Conservation (phyloP, 1,284 basidiomycete genomes). For the Sutorius eximius region DNA sequence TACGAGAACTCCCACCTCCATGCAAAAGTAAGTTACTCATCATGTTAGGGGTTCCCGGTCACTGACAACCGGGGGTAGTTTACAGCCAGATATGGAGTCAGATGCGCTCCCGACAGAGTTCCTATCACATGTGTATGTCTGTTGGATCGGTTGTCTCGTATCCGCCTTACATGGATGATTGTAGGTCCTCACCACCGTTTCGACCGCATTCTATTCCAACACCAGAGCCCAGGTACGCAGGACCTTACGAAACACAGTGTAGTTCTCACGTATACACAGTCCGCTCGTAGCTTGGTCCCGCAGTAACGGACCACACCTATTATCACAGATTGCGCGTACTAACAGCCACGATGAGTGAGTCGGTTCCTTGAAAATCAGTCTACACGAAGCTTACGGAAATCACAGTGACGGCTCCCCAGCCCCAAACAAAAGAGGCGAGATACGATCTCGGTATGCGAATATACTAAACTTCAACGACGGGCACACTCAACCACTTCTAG, state of each 20-base stretch:
- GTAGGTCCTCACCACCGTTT: constrained; percentile 24
- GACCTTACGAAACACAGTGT: neutral
- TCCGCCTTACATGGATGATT: constrained; percentile 2
- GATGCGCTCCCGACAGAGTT: constrained; percentile 25
- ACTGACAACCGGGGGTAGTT: constrained; percentile 9
- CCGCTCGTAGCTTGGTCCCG: constrained; percentile 25
- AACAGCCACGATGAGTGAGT: constrained; percentile 16
- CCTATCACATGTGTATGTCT: constrained; percentile 19
- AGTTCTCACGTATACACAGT: constrained; percentile 20
- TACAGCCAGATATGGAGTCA: constrained; percentile 9
- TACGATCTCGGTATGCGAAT: constrained; percentile 19
- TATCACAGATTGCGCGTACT: constrained; percentile 3
- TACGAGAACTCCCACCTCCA: constrained; percentile 44
- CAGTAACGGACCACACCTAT: constrained; percentile 1
- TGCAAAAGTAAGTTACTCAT: constrained; percentile 38
- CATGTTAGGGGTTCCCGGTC: neutral
- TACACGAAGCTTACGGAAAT: constrained; percentile 6
- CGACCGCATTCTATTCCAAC: constrained; percentile 50
- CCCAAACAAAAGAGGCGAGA: constrained; percentile 1
- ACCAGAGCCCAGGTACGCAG: constrained; percentile 45
- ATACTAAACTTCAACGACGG: neutral
- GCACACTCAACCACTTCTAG: constrained; percentile 3
- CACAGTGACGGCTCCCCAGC: constrained; percentile 6
- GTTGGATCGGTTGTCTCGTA: neutral
- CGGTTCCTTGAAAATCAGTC: neutral